Percentiles rank a stretch among this genome's conserved stretches.
Conservation (phyloP, 2,329 filamentous ascomycete genomes). For the Pseudocercospora pini-densiflorae region DNA sequence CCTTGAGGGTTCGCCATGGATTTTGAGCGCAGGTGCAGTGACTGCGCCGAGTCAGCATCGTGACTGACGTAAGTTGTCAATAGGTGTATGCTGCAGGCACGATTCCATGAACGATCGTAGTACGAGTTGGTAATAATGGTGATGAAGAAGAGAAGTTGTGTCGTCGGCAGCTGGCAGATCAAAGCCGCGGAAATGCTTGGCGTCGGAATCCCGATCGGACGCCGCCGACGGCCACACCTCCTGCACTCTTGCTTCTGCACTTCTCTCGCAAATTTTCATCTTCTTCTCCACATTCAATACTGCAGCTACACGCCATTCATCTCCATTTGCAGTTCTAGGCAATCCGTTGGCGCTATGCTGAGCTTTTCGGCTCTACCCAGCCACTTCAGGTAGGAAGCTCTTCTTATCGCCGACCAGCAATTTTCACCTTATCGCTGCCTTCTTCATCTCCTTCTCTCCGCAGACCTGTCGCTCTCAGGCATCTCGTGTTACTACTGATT, state of each 20-base stretch:
- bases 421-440: slow-evolving; percentile 6
- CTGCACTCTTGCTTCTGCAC: not conserved
- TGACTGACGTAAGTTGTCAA: too few relatives aligned
- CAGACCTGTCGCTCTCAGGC: not conserved
- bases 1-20: too few relatives aligned
- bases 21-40: too few relatives aligned
- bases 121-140: not conserved
- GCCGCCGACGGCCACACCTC: not conserved
- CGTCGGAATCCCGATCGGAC: not conserved
- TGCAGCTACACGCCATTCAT: not conserved
- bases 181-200: not conserved
- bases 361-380: not conserved
- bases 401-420: slow-evolving; percentile 12
- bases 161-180: not conserved
- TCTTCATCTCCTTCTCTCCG: not conserved
- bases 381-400: slow-evolving; percentile 1
- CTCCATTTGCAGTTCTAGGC: slow-evolving; percentile 7
- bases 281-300: slow-evolving; percentile 6
- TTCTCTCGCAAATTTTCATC: slow-evolving; percentile 14
- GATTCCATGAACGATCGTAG: not conserved
- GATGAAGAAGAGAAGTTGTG: not conserved
- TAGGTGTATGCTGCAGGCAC: too few relatives aligned
- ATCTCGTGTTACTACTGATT: not conserved
- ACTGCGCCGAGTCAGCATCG: too few relatives aligned
- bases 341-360: not conserved